Percentiles rank a stretch among this genome's conserved stretches.
Conservation (phyloP, 2,329 filamentous ascomycete genomes). For the Arthrobotrys sphaeroides region DNA sequence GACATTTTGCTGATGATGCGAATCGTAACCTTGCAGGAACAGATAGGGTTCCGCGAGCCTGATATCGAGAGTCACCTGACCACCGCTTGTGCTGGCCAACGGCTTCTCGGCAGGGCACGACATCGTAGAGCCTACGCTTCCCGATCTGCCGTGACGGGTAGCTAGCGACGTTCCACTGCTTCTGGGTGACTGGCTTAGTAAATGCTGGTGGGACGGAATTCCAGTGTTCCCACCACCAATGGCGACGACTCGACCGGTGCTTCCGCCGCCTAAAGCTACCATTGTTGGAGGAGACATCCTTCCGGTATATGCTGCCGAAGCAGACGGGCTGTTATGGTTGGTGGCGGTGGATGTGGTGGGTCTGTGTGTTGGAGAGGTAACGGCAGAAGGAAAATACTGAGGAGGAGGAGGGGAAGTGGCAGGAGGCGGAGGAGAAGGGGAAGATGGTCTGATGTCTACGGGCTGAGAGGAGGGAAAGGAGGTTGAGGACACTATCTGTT, state of each 20-base stretch:
- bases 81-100: conserved; percentile 73
- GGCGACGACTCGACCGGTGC: conserved; percentile 52
- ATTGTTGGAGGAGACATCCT: conserved; percentile 48
- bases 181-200: conserved; percentile 46
- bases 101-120: conserved; percentile 68
- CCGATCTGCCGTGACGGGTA: conserved; percentile 42
- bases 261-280: conserved; percentile 55
- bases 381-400: conserved; percentile 5
- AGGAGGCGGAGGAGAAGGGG: conserved; percentile 10
- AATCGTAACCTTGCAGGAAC: conserved; percentile 80
- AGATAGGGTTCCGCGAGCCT: conserved; percentile 80
- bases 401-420: background rate
- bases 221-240: conserved; percentile 57
- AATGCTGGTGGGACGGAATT: conserved; percentile 56
- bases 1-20: conserved; percentile 66
- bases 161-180: conserved; percentile 32
- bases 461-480: conserved; percentile 44
- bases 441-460: conserved; percentile 47
- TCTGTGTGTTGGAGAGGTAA: conserved; percentile 44
- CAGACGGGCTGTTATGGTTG: conserved; percentile 9
- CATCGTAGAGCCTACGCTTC: conserved; percentile 39
- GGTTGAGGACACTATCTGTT: conserved; percentile 56
- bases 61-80: conserved; percentile 78
- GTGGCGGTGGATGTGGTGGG: conserved; percentile 17
- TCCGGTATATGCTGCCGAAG: conserved; percentile 34